Evolutionary conservation across 2,329 filamentous ascomycete genomes (phyloP), one percentile per base, ranked within the genome.

Genomic region (Fusarium coffeatum): DNA sequence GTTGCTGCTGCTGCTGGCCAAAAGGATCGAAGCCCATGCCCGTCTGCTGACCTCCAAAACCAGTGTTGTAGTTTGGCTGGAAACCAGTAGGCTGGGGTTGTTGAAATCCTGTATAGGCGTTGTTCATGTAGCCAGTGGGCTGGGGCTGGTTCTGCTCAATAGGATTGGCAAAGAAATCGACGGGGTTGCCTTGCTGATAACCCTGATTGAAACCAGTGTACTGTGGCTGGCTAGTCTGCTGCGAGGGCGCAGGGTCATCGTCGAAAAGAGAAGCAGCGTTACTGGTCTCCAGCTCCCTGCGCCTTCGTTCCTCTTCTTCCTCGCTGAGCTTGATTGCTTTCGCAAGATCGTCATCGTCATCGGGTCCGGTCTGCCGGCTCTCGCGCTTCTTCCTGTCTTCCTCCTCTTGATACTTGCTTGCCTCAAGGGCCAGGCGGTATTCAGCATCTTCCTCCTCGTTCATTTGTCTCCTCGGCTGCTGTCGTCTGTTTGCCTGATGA

Each of bases 81-180:
- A 83, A 88, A 25, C 85, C 86, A 16, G 86, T 86, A 18, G 82
- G 83, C 59, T 80, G 78, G 22, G 81, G 80, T 56, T 81, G 82
- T 50, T 80, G 82, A 75, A 81, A 87, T 12, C 85, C 85, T 20
- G 86, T 88, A 69, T 88, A 89, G 28, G 85, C 83, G 69, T 87
- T 86, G 57, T 80, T 78, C 79, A 88, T 83, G 72, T 84, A 92
- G n/a, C 93, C 93, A 2, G 93, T 97, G 5, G 89, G 91, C 79
- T 97, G 94, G 46, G 88, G 87, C 79, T 94, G 91, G 74, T 83
- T 89, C 56, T 78, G 90, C 62, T 95, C 93, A 76, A 98, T 91
- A 15, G 94, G 93, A 80, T 99, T 99, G 63, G 95, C 96, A 75
- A 97, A 96, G 89, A 97, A 98, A 81, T 99, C 96, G 20, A 99